Evolutionary conservation across 345 rosid species (phyloP).

Genomic region (Citrus maxima): DNA sequence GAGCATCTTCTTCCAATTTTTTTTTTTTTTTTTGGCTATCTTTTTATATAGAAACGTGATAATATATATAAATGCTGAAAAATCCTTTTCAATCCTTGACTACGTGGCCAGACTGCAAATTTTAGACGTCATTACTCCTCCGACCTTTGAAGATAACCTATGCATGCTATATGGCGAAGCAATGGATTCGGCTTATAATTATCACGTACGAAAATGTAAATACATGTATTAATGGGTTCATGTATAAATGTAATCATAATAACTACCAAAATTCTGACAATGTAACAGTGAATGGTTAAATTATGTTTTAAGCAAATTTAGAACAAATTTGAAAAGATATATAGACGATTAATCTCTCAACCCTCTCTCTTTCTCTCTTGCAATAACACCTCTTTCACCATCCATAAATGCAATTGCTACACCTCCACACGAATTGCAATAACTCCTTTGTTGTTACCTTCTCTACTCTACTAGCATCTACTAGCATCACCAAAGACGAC

Average conservation of each 20-base stretch:
- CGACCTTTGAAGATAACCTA: not conserved
- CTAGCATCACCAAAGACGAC: not conserved
- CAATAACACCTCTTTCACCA: slow-evolving; percentile 35
- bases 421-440: slow-evolving; percentile 64
- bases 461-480: slow-evolving; percentile 24
- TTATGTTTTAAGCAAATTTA: too few relatives aligned
- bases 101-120: not conserved
- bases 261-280: not conserved
- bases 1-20: not conserved
- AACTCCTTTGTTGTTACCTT: slow-evolving; percentile 50
- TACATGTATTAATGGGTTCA: not conserved
- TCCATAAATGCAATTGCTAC: slow-evolving; percentile 73
- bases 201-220: not conserved
- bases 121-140: not conserved
- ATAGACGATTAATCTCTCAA: not conserved
- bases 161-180: not conserved
- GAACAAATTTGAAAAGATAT: not conserved
- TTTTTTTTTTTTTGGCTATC: not conserved
- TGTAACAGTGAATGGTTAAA: not conserved
- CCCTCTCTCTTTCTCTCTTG: slow-evolving; percentile 20
- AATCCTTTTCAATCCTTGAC: not conserved
- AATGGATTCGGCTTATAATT: not conserved
- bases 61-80: not conserved
- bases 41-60: not conserved
- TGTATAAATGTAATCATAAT: not conserved